A percentile compares a stretch with the other conserved stretches of the same genome.
These are phyloP conservation scores for Aspergillus nanangensis DNA, from an alignment of 495 filamentous ascomycete genomes.

Conservation along the genomic window DNA sequence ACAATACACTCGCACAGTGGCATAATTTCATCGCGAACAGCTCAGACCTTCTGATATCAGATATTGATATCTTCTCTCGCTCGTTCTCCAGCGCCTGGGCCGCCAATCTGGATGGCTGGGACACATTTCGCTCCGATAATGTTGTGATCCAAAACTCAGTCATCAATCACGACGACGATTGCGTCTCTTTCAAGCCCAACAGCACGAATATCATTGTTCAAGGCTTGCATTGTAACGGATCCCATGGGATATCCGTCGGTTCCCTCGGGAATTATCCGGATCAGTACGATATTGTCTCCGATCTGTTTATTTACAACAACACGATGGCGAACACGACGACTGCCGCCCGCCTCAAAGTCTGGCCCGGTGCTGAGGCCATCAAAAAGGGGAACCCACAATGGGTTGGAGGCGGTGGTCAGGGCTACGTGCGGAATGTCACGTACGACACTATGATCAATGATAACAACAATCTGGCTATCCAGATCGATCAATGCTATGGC, in stretches of 20 bases:
- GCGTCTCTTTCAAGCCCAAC: constrained; percentile 10
- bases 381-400: background rate
- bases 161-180: constrained; percentile 5
- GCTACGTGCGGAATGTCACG: constrained; percentile 6
- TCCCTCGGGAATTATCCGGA: constrained; percentile 2
- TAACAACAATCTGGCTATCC: constrained; percentile 2
- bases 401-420: background rate
- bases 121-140: constrained; percentile 3
- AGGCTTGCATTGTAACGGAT: constrained; percentile 4
- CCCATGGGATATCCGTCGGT: constrained; percentile 8
- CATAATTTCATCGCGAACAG: background rate
- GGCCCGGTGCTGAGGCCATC: constrained; percentile 3
- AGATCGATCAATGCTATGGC: constrained; percentile 6
- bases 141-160: constrained; percentile 6
- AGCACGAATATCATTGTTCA: constrained; percentile 3
- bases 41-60: background rate
- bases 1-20: no score
- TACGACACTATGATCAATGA: constrained; percentile 3
- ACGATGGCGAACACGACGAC: constrained; percentile 5
- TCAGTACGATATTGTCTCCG: background rate
- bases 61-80: background rate
- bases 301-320: constrained; percentile 4
- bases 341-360: constrained; percentile 6
- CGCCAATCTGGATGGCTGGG: constrained; percentile 6
- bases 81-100: background rate